Base-by-base conservation (phyloP, 176 grass and related monocot species). In the Aegilops bicornis region DNA sequence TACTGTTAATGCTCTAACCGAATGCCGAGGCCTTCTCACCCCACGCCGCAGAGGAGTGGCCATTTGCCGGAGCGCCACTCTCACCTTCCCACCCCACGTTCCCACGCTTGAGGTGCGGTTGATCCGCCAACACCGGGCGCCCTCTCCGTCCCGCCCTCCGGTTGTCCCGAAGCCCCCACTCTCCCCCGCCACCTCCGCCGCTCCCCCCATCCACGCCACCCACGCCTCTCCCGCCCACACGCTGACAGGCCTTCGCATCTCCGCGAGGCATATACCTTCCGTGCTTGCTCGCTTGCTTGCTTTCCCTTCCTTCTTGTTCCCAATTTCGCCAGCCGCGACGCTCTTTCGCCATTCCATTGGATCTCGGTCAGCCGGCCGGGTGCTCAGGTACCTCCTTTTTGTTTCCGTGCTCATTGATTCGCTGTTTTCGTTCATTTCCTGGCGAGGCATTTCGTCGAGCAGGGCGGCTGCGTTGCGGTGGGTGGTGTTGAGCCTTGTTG, bases 361-460 rank as follows among this genome's bases (percentile, higher is more conserved):
- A 86, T 84, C 87, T 87, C 20, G 87, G 29, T 78, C 8, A 23
- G 63, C 84, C 45, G 30, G 14, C 14, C 10, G 16, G 32, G 10
- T 65, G 63, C 76, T 68, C 67, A 92, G 91, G 91, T 85, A 77
- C 80, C 19, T 80, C 5, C 4, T 65, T 6, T 31, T 56, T 20
- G n/a, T 23, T 84, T 8, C 16, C 4, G 1, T 65, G 17, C 35
- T 14, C 85, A 50, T 63, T 64, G 75, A 31, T 8, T 15, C 10
- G 3, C 5, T 64, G 19, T 48, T 45, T 77, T 17, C 27, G 47
- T 85, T 84, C 80, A 56, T 73, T 91, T 83, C 3, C 39, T 45
- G 85, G 52, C 37, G 48, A 23, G 78, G 82, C 85, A 94, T 89
- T 94, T 58, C 66, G 82, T 69, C 91, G 82, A 88, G 47, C 82